Evolutionary conservation across 148 eudicot genomes (phyloP), one percentile per base, ranked within the genome.

Genomic region (Chenopodium quinoa): DNA sequence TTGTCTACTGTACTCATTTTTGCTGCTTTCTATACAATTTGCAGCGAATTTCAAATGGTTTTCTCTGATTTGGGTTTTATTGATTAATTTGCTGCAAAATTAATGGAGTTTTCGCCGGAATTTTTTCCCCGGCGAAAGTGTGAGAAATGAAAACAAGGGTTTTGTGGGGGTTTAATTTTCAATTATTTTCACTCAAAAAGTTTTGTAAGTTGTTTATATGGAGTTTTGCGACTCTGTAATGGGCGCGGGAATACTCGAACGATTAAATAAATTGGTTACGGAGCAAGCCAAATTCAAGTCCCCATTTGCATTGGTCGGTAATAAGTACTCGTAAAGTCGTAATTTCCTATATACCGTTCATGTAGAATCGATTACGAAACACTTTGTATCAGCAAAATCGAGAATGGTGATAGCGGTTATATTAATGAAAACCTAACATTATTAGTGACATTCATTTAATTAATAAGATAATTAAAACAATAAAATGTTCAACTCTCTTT

Each of bases 1-100:
- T 95, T 95, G 84, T 95, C 99, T 13, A 95, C 97, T 44, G 99
- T 95, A 63, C 99, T 95, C 99, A 95, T 95, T 83, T 86, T 37
- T 12, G 13, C 52, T 71, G 4, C 11, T 4, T 32, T 63, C 73
- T 25, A 13, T 54, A 12, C 5, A 54, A 13, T 65, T 22, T 27
- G 66, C 20, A 11, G 66, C 19, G n/a, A 14, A 81, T n/a, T 73
- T 73, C 3, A 23, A 73, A 46, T 20, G 63, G 29, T 50, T 74
- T 73, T 25, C 17, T 48, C 20, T 1, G 37, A 46, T 74, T 48
- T 2, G 32, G 4, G 62, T 44, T 9, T 8, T 20, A 9, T 2
- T 22, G 14, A 48, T 22, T 10, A 0, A 20, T 46, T 19, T 16
- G 50, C 44, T 9, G 71, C 8, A 4, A 14, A 16, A 13, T 29